A percentile compares a stretch with the other conserved stretches of the same genome.
Evolutionary conservation across 495 filamentous ascomycete genomes (phyloP).

Genomic region (Amniculicola lignicola): DNA sequence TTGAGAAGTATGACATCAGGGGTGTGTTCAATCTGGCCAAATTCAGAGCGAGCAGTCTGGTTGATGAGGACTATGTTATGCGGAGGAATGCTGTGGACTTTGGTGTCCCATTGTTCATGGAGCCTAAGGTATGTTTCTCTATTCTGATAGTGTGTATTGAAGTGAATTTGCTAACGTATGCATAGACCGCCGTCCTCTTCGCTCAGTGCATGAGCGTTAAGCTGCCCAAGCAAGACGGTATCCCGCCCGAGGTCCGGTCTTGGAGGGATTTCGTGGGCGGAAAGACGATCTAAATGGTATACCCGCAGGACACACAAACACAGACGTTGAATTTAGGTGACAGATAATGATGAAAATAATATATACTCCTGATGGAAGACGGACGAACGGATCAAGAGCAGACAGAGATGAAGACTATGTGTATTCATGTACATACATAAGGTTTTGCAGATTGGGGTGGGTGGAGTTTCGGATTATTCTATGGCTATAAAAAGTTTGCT

Average conservation of each 20-base stretch:
- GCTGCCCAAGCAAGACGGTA: slow-evolving; percentile 74
- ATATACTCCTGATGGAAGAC: too few species aligned
- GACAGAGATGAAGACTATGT: too few species aligned
- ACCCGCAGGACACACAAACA: too few species aligned
- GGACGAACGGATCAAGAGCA: too few species aligned
- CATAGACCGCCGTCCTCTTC: slow-evolving; percentile 88
- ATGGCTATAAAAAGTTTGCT: too few species aligned
- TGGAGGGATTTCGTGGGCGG: slow-evolving; percentile 95
- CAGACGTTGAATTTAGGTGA: too few species aligned
- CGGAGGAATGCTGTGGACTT: slow-evolving; percentile 97
- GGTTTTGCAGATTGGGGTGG: too few species aligned
- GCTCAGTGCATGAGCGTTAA: slow-evolving; percentile 95
- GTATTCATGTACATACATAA: too few species aligned
- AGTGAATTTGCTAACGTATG: slow-evolving; percentile 23
- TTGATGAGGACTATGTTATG: slow-evolving; percentile 98
- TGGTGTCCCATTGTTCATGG: slow-evolving; percentile 96
- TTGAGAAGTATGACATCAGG: slow-evolving; percentile 92
- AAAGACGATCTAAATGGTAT: too few species aligned
- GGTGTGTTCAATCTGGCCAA: slow-evolving; percentile 95
- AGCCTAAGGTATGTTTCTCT: slow-evolving; percentile 77
- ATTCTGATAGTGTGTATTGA: slow-evolving; percentile 5
- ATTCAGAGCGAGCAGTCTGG: slow-evolving; percentile 73
- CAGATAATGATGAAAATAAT: too few species aligned
- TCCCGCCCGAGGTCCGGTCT: slow-evolving; percentile 83
- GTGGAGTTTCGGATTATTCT: too few species aligned